Percentiles rank a stretch among this genome's conserved stretches.
These are phyloP conservation scores for Salinomyces thailandicus DNA, from an alignment of 2,329 filamentous ascomycete genomes.

Conservation along the genomic window DNA sequence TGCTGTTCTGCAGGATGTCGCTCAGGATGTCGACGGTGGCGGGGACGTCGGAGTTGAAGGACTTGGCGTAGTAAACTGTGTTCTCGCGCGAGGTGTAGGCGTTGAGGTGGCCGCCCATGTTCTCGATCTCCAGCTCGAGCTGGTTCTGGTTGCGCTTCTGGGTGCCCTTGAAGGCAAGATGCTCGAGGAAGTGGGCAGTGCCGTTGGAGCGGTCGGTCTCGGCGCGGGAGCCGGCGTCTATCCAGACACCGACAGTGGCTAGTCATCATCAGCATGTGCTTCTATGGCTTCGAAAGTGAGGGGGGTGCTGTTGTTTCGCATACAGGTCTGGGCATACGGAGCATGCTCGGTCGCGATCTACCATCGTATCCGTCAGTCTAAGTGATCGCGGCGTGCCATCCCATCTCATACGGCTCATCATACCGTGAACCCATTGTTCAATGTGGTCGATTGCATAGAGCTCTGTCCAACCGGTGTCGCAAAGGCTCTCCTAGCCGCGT, in stretches of 20 bases:
- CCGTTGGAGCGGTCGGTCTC: slow-evolving; percentile 98
- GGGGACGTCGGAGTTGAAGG: slow-evolving; percentile 95
- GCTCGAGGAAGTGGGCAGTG: slow-evolving; percentile 98
- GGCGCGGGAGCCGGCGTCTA: slow-evolving; percentile 94
- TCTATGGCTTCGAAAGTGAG: background rate
- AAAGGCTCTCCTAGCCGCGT: slow-evolving; percentile 67
- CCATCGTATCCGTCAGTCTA: too few relatives aligned
- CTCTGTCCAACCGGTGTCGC: slow-evolving; percentile 70
- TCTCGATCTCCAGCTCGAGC: slow-evolving; percentile 98
- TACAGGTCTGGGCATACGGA: slow-evolving; percentile 85
- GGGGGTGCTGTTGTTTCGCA: background rate
- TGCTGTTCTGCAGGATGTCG: slow-evolving; percentile 99
- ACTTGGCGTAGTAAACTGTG: slow-evolving; percentile 99
- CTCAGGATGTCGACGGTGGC: slow-evolving; percentile 95
- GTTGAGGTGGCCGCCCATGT: slow-evolving; percentile 98
- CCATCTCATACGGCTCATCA: too few relatives aligned
- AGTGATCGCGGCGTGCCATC: too few relatives aligned
- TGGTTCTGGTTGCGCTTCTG: slow-evolving; percentile 91
- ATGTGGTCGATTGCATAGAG: slow-evolving; percentile 91
- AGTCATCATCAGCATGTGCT: background rate
- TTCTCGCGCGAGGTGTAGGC: slow-evolving; percentile 99
- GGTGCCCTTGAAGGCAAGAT: slow-evolving; percentile 99
- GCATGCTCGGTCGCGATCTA: slow-evolving; percentile 98
- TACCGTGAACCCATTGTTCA: slow-evolving; percentile 96
- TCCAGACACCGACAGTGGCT: slow-evolving; percentile 93